Percentiles rank a stretch among this genome's conserved stretches.
Conservation (phyloP, 148 eudicot genomes). For the Spergularia marina region DNA sequence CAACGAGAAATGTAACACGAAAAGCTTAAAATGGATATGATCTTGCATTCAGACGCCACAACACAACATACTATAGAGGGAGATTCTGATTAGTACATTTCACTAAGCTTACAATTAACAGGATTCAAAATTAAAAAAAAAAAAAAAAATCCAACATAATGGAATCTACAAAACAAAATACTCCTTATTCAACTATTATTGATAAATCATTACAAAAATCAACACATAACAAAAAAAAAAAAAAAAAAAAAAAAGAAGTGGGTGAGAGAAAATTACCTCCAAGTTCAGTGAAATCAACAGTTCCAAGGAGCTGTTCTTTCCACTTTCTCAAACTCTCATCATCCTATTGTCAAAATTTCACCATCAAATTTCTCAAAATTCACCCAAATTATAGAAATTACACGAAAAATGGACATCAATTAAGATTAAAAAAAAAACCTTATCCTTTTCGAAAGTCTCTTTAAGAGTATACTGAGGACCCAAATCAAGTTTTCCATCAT, state of each 20-base stretch:
- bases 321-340: conserved; percentile 90
- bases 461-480: conserved; percentile 70
- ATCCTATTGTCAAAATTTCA: conserved; percentile 43
- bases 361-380: not conserved
- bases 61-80: not conserved
- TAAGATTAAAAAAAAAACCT: conserved; percentile 36
- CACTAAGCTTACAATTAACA: not conserved
- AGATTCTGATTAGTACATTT: not conserved
- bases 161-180: not conserved
- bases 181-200: not conserved
- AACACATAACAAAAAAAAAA: not conserved
- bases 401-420: too few relatives aligned
- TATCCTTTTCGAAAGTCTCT: conserved; percentile 77
- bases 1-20: not conserved
- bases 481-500: conserved; percentile 42
- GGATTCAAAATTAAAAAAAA: not conserved
- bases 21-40: not conserved
- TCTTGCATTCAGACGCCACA: not conserved
- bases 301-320: conserved; percentile 83
- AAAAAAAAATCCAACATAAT: not conserved
- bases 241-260: not conserved
- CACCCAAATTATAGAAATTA: not conserved
- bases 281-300: conserved; percentile 56
- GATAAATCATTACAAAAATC: not conserved
- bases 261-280: conserved; percentile 47